phyloP scores from a whole-genome alignment of 129 eudicot species.

The Mikania micrantha region DNA sequence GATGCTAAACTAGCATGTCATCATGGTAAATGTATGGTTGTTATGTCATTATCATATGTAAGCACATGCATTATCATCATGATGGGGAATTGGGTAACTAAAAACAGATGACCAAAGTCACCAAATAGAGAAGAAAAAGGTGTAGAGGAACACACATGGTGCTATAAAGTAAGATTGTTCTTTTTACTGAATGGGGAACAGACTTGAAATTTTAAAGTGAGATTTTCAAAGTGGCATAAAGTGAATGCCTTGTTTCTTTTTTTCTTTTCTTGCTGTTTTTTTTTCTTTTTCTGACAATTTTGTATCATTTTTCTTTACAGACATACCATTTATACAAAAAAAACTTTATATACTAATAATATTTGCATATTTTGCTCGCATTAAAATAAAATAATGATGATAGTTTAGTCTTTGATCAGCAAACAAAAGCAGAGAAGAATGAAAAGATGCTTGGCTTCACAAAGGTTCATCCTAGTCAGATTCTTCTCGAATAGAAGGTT shows the following conservation, averaged over 20 bases:
- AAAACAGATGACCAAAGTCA: conserved; percentile 19
- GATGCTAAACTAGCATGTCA: neutral
- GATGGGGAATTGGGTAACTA: conserved; percentile 5
- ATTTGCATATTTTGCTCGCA: conserved; percentile 7
- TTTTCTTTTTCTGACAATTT: conserved; percentile 25
- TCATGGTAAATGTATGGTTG: conserved; percentile 8
- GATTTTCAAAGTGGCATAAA: conserved; percentile 67
- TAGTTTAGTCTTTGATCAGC: conserved; percentile 30
- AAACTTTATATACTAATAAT: neutral
- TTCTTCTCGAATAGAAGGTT: conserved; percentile 50
- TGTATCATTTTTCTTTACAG: conserved; percentile 5
- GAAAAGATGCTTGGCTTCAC: conserved; percentile 82
- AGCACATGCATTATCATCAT: conserved; percentile 19
- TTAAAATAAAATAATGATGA: conserved; percentile 18
- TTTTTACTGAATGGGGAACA: conserved; percentile 57
- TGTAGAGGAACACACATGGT: conserved; percentile 54
- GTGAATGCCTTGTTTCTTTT: conserved; percentile 32
- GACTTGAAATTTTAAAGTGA: conserved; percentile 97
- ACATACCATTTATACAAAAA: conserved; percentile 16
- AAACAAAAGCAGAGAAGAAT: conserved; percentile 28
- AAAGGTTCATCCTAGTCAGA: conserved; percentile 63
- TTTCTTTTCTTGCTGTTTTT: conserved; percentile 29
- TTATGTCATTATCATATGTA: conserved; percentile 12
- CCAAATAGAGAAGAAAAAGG: conserved; percentile 42
- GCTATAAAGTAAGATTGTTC: conserved; percentile 52